Base-by-base conservation (phyloP, 2,329 filamentous ascomycete genomes). In the Domatiomyces catenatus region DNA sequence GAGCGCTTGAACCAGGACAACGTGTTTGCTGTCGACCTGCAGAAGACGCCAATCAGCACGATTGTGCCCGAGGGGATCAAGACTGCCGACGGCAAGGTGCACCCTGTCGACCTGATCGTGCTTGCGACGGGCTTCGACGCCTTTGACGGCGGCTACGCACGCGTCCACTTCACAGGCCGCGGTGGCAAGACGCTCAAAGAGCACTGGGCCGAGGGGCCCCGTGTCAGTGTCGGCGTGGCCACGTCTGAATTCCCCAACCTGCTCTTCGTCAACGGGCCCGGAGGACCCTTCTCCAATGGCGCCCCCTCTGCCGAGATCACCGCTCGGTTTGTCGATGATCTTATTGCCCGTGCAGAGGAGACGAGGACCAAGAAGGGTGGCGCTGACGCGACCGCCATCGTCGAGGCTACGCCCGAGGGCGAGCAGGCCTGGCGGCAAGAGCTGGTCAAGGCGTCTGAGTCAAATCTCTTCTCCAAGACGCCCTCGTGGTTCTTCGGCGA, bases 231-330 rank as follows among this genome's bases (percentile, higher is more conserved):
- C 1, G 72, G 71, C 1, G 61, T 69, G 36, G 63, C 64, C 0
- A 61, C 65, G 3, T 53, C 63, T 18, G 61, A 63, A 2, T 72
- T 70, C 52, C 70, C 71, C 0, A 75, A 75, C 45, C 65, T 74
- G 63, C 73, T 75, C 61, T 69, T 69, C 50, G 56, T 74, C 48
- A 79, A 77, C 55, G 75, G 76, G 0, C 64, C 70, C 0, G 76
- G 80, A 22, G 73, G 67, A 0, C 77, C 77, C 0, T 63, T 80
- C 2, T 62, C 67, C 58, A 81, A 80, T 56, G 76, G 76, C 0
- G 77, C 78, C 0, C 70, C 73, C 0, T 69, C 66, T 1, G 68
- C 74, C 12, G 75, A 79, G 56, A 56, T 75, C 0, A 77, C 81
- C 56, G 76, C 75, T 3, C 65, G 73, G 0, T 80, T 75, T 75